Evolutionary conservation across 768 basidiomycete genomes (phyloP).

Genomic region (Tulasnella sp.): DNA sequence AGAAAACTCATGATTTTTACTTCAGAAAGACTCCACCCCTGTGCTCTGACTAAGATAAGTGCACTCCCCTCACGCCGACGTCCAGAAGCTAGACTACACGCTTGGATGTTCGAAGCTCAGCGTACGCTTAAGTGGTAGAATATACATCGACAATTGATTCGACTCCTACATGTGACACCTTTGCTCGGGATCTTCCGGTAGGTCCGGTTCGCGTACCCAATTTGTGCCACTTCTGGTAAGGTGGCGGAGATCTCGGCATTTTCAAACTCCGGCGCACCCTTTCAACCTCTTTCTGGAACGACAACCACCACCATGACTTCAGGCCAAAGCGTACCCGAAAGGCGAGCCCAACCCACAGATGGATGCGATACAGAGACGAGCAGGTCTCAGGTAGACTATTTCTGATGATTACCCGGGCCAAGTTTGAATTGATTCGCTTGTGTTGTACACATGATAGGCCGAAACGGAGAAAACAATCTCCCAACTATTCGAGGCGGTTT

Average conservation of each 20-base stretch:
- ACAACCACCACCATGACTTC: constrained; percentile 1
- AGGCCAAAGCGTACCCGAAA: background rate
- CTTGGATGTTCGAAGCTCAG: too few species aligned
- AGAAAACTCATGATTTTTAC: too few species aligned
- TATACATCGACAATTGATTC: too few species aligned
- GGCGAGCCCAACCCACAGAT: background rate
- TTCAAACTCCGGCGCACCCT: background rate
- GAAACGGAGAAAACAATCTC: constrained; percentile 61
- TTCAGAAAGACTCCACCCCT: too few species aligned
- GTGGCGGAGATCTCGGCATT: background rate
- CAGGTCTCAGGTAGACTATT: background rate
- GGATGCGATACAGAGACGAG: background rate
- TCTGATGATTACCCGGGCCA: background rate
- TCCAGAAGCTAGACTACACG: background rate
- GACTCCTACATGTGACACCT: too few species aligned
- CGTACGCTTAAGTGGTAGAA: too few species aligned
- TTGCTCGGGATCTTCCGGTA: background rate
- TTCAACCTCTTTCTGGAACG: background rate
- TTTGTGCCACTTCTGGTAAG: background rate
- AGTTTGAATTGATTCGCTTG: background rate
- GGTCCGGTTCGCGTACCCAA: background rate
- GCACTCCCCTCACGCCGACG: too few species aligned
- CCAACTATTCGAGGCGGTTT: constrained; percentile 36
- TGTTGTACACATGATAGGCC: background rate
- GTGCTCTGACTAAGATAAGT: too few species aligned